Percentiles rank a stretch among this genome's conserved stretches.
Conservation (phyloP, 345 rosid species). For the Pugionium dolabratum region DNA sequence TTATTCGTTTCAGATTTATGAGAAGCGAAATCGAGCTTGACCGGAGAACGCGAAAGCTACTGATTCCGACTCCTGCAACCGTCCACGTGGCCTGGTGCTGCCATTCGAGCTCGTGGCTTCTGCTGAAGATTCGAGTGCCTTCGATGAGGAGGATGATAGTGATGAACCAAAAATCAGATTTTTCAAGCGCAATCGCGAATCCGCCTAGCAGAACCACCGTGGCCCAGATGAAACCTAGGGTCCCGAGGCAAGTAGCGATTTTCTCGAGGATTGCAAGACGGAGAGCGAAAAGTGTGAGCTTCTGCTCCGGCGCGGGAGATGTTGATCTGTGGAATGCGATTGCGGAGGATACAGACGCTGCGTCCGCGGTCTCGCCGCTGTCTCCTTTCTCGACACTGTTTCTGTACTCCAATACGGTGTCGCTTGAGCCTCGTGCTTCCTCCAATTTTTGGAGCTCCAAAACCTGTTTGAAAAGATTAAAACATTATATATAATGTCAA, state of each 20-base stretch:
- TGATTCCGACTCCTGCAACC: conserved; percentile 60
- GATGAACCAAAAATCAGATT: conserved; percentile 81
- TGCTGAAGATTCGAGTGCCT: conserved; percentile 81
- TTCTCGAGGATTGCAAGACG: conserved; percentile 81
- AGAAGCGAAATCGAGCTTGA: conserved; percentile 49
- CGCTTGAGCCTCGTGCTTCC: conserved; percentile 52
- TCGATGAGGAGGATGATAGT: conserved; percentile 78
- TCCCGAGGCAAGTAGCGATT: conserved; percentile 77
- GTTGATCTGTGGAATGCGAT: conserved; percentile 24
- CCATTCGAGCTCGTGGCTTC: conserved; percentile 95
- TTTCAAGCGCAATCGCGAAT: conserved; percentile 78
- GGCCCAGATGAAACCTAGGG: conserved; percentile 93
- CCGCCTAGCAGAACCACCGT: conserved; percentile 94
- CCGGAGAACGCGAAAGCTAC: conserved; percentile 65
- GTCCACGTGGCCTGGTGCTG: conserved; percentile 94
- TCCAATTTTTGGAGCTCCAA: conserved; percentile 50
- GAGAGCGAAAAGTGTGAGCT: conserved; percentile 84
- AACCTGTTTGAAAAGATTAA: conserved; percentile 25
- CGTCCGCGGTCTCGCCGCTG: conserved; percentile 47
- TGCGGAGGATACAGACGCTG: conserved; percentile 39
- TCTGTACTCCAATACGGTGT: conserved; percentile 60
- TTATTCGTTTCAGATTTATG: conserved; percentile 36
- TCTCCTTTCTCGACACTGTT: conserved; percentile 51
- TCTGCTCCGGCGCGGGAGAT: conserved; percentile 67
- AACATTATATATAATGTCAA: no score